Base-by-base conservation (phyloP, 225 moss, liverwort and hornwort genomes). In the Physcomitrium patens region DNA sequence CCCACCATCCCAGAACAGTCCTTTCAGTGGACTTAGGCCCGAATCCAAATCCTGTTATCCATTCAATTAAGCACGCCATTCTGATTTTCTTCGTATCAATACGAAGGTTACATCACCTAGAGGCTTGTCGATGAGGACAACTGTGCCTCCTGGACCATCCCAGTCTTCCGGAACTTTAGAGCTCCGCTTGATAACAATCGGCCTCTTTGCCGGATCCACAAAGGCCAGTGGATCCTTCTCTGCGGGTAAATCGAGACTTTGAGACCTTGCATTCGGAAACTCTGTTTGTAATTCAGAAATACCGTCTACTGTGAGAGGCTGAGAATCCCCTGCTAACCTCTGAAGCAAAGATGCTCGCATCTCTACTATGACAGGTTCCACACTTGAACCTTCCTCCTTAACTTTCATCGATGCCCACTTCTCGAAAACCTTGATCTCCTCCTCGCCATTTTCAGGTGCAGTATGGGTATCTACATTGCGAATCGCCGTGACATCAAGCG, bases 121-220 rank as follows among this genome's bases (percentile, higher is more conserved):
- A 61, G 97, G 93, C 83, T 95, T 99, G 85, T 99, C 95, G 69
- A 99, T 91, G 28, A 99, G 86, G 71, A 95, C 89, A 24, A 94
- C 95, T 11, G 91, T 82, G 50, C 97, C 95, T 58, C 76, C 90
- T n/a, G 78, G 87, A 19, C 94, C 87, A 74, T 91, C 78, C 93
- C 93, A 95, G 26, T 91, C 71, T 74, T 87, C 85, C 2, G 94
- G 91, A 65, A 95, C 49, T 49, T 71, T 90, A 31, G 90, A 60
- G 15, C 47, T 80, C 18, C 90, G 78, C 76, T 75, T 81, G 44
- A 87, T 45, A 42, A 87, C 28, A 3, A 84, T 24, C 6, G 87
- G 87, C 51, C 63, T 74, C 15, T 81, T 52, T 8, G 72, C 22
- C 31, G 31, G 31, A 37, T 37, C 31, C 31, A 68, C 43, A 41